These are phyloP conservation scores for Aspergillus quadrilineatus DNA, from an alignment of 2,329 filamentous ascomycete species.

Conservation along the genomic window DNA sequence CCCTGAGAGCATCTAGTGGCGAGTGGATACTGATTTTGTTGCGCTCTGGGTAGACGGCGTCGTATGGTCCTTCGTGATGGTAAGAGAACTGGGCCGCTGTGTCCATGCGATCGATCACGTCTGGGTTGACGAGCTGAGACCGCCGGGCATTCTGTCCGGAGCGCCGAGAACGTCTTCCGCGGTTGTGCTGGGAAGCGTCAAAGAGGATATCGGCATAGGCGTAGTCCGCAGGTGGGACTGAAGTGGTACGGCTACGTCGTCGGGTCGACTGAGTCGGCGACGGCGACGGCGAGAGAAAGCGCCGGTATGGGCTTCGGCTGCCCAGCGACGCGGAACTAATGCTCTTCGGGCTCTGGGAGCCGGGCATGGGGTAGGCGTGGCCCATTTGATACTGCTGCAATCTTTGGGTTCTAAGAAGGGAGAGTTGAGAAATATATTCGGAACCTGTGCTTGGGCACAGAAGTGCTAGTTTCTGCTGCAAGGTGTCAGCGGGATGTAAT, in stretches of 20 bases:
- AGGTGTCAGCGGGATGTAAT: constrained; percentile 20
- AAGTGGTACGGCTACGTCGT: constrained; percentile 21
- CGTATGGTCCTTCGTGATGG: constrained; percentile 89
- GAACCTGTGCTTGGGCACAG: background rate
- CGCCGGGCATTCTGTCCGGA: constrained; percentile 15
- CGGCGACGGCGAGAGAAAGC: constrained; percentile 26
- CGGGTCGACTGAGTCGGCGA: constrained; percentile 22
- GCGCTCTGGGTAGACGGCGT: constrained; percentile 72
- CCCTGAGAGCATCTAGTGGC: constrained; percentile 73
- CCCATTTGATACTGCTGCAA: constrained; percentile 9
- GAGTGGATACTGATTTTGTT: constrained; percentile 65
- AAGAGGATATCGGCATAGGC: constrained; percentile 18
- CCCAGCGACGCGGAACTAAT: constrained; percentile 17
- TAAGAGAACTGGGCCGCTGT: constrained; percentile 63
- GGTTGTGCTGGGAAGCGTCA: constrained; percentile 25
- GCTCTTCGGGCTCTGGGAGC: constrained; percentile 13
- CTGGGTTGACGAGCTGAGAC: constrained; percentile 56
- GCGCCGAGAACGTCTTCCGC: constrained; percentile 16
- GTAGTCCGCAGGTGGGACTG: constrained; percentile 27
- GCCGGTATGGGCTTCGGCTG: constrained; percentile 29
- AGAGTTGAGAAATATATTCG: background rate
- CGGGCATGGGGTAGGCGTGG: constrained; percentile 15
- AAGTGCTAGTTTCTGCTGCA: background rate
- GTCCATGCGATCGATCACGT: constrained; percentile 80
- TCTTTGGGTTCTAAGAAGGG: background rate